Conservation (phyloP, 2,329 filamentous ascomycete genomes). For the Colletotrichum agaves region DNA sequence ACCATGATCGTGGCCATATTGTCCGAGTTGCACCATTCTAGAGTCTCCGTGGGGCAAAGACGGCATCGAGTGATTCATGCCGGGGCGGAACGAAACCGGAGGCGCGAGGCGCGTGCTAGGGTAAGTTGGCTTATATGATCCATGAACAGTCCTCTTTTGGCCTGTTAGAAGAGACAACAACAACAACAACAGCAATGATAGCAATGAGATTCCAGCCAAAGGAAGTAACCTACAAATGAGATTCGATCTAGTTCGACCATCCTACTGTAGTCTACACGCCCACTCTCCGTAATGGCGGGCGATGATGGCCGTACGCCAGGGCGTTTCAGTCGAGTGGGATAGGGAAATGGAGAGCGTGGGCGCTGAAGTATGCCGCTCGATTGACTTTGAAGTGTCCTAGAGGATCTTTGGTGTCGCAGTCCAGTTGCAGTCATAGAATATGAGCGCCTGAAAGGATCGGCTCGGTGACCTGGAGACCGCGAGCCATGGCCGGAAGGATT, state of each 20-base stretch:
- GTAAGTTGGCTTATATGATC: slow-evolving; percentile 53
- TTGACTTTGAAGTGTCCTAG: slow-evolving; percentile 59
- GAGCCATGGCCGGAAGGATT: slow-evolving; percentile 55
- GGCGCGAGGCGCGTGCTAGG: slow-evolving; percentile 49
- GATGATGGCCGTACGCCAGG: slow-evolving; percentile 62
- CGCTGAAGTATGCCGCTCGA: slow-evolving; percentile 55
- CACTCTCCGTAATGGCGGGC: slow-evolving; percentile 60
- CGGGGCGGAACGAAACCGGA: slow-evolving; percentile 52
- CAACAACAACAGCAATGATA: too few species aligned
- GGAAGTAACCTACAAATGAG: slow-evolving; percentile 54
- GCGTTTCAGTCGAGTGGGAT: slow-evolving; percentile 66
- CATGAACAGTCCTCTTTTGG: slow-evolving; percentile 57
- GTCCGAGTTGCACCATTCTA: slow-evolving; percentile 24
- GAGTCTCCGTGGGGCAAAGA: slow-evolving; percentile 47
- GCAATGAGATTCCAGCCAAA: not conserved
- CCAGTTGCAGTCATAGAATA: slow-evolving; percentile 66
- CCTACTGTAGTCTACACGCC: slow-evolving; percentile 59
- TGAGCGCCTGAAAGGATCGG: slow-evolving; percentile 60
- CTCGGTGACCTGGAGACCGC: slow-evolving; percentile 50
- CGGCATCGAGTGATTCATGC: slow-evolving; percentile 53
- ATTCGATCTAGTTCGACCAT: slow-evolving; percentile 62
- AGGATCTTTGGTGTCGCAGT: slow-evolving; percentile 59
- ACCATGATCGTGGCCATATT: slow-evolving; percentile 38
- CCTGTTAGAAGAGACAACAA: slow-evolving; percentile 22
- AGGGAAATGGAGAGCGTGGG: slow-evolving; percentile 69